Conservation (phyloP, 1,284 basidiomycete species). For the Tilletia walkeri region DNA sequence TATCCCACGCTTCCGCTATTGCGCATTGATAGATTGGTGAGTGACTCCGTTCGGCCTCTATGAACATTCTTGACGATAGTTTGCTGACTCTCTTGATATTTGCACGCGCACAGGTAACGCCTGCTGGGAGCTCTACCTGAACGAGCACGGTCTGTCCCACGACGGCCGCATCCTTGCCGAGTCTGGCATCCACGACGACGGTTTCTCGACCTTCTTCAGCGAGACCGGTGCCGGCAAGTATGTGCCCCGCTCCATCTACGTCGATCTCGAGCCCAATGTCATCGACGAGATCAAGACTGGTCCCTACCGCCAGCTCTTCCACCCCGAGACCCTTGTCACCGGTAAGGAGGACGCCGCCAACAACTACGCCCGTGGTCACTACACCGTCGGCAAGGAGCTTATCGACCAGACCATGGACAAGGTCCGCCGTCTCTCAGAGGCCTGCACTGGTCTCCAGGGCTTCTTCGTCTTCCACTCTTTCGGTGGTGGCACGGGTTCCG, state of each 20-base stretch:
- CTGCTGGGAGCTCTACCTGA: constrained; percentile 66
- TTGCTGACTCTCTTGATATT: not conserved
- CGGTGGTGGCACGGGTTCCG: constrained; percentile 98
- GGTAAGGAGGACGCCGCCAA: constrained; percentile 99
- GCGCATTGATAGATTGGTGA: constrained; percentile 1
- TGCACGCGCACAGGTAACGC: constrained; percentile 45
- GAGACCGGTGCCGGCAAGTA: constrained; percentile 64
- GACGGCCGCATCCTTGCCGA: constrained; percentile 60
- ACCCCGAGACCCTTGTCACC: constrained; percentile 97
- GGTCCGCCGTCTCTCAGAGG: constrained; percentile 91
- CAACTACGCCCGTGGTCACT: constrained; percentile 77
- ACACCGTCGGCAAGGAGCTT: constrained; percentile 91
- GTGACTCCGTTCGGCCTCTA: not conserved
- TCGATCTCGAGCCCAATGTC: constrained; percentile 89
- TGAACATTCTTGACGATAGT: not conserved
- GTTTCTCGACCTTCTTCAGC: constrained; percentile 83
- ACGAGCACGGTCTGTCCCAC: constrained; percentile 82
- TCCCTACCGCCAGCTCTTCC: constrained; percentile 90
- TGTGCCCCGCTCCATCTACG: constrained; percentile 95
- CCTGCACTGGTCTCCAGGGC: constrained; percentile 95
- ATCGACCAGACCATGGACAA: constrained; percentile 85
- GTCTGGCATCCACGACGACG: constrained; percentile 76
- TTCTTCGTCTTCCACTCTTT: constrained; percentile 99
- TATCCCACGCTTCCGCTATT: not conserved
- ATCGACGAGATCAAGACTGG: constrained; percentile 96